A percentile compares a stretch with the other conserved stretches of the same genome.
These are phyloP conservation scores for Candida berthetii DNA, from an alignment of 805 yeast genomes.

Conservation along the genomic window DNA sequence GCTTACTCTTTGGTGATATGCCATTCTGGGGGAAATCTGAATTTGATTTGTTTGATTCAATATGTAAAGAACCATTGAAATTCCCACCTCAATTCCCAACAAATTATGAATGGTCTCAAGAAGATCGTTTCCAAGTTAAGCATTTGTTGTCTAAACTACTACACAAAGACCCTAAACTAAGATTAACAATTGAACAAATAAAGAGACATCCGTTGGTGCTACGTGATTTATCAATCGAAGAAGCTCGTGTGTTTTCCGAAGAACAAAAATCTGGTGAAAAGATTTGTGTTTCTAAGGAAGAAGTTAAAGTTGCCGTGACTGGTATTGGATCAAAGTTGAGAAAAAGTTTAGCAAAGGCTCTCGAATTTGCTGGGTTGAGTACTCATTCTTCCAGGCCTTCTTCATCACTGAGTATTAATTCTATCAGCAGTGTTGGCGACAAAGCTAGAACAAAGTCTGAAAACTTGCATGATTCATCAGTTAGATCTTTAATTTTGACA, in stretches of 20 bases:
- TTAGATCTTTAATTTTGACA: background rate
- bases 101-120: slow-evolving; percentile 21
- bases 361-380: slow-evolving; percentile 16
- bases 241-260: slow-evolving; percentile 14
- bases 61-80: slow-evolving; percentile 52
- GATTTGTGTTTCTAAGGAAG: slow-evolving; percentile 59
- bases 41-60: slow-evolving; percentile 78
- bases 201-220: slow-evolving; percentile 70
- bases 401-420: background rate
- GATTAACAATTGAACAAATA: slow-evolving; percentile 68
- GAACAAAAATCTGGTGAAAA: slow-evolving; percentile 23
- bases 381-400: background rate
- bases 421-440: background rate
- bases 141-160: slow-evolving; percentile 60
- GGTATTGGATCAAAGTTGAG: slow-evolving; percentile 70
- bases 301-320: slow-evolving; percentile 69
- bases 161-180: slow-evolving; percentile 58
- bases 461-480: background rate
- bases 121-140: slow-evolving; percentile 36
- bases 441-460: background rate
- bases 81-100: slow-evolving; percentile 55
- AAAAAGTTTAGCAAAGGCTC: slow-evolving; percentile 19
- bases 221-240: slow-evolving; percentile 29
- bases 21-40: slow-evolving; percentile 89
- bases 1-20: slow-evolving; percentile 78